Base-by-base conservation (phyloP, 345 rosid genomes). In the Trapa bicornis region DNA sequence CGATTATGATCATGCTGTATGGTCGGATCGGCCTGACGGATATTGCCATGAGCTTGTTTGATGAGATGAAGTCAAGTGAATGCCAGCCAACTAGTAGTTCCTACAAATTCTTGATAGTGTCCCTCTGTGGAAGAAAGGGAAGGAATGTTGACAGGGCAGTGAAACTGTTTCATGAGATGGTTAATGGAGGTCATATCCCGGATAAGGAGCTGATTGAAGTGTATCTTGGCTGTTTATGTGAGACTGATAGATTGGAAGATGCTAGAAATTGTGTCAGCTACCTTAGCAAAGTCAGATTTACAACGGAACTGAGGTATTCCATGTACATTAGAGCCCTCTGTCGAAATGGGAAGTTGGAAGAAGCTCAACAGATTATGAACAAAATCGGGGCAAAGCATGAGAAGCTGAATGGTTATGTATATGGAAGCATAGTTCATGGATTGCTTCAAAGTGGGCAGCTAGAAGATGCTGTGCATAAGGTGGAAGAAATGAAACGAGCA, bases 1-100 rank as follows among this genome's bases (percentile, higher is more conserved):
- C 86, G 65, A 89, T 92, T 80, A 83, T 92, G 88, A 85, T 87
- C 75, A 82, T 92, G 91, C 88, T 83, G 73, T 89, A 92, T 53
- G 98, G 96, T 50, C 81, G 91, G 75, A 78, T 80, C 3, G 98
- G 98, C 69, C 81, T 92, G 17, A 89, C 98, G 7, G 79, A 89
- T 45, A 87, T 87, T 11, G 92, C 91, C 63, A 66, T 86, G 39
- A 76, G 75, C 73, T 72, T 86, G 58, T 92, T 89, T 65, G 36
- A 68, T 39, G 92, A 92, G 77, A 89, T 92, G 98, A 85, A 87
- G 73, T 80, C 75, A 65, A 74, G 68, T 6, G 78, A 84, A 58
- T 77, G 61, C 69, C 64, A 61, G 8, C 89, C 92, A 6, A 81
- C 71, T 4, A 69, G 73, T 2, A 87, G 92, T 61, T 83, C 88